Conservation (phyloP, 2,329 filamentous ascomycete genomes). For the Aureobasidium mangrovei region DNA sequence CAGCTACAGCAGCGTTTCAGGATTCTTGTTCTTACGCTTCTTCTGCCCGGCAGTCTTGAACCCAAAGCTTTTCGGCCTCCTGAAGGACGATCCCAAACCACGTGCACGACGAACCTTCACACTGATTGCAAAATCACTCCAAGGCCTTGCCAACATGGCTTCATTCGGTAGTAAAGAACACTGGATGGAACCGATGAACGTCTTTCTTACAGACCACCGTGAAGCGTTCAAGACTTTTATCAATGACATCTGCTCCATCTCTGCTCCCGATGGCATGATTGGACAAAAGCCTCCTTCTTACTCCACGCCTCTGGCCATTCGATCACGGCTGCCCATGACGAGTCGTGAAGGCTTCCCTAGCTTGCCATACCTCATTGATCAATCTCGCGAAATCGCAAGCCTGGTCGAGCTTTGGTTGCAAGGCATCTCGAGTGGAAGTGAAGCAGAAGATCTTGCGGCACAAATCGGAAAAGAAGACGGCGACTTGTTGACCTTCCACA, state of each 20-base stretch:
- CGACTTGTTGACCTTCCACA: constrained; percentile 42
- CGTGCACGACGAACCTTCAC: constrained; percentile 82
- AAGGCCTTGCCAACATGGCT: constrained; percentile 83
- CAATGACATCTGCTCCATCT: constrained; percentile 67
- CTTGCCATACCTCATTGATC: constrained; percentile 85
- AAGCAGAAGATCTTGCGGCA: not conserved
- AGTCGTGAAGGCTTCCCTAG: constrained; percentile 89
- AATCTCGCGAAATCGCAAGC: constrained; percentile 73
- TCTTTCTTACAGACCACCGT: constrained; percentile 67
- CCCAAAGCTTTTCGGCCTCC: constrained; percentile 81
- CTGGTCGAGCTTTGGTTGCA: constrained; percentile 76
- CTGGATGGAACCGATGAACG: constrained; percentile 99
- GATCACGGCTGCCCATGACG: constrained; percentile 68
- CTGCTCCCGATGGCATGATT: constrained; percentile 36
- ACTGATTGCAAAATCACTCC: constrained; percentile 82
- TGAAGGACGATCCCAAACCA: constrained; percentile 76
- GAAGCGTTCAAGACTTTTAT: constrained; percentile 79
- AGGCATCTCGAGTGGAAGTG: constrained; percentile 22
- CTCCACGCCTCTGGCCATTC: constrained; percentile 83
- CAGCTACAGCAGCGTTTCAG: constrained; percentile 87
- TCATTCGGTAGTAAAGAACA: constrained; percentile 89
- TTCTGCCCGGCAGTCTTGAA: constrained; percentile 95
- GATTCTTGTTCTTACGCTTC: constrained; percentile 88
- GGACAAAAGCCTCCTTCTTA: constrained; percentile 60
- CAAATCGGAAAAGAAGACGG: constrained; percentile 29